Conservation (phyloP, 805 yeast species). For the Schizosaccharomyces osmophilus region DNA sequence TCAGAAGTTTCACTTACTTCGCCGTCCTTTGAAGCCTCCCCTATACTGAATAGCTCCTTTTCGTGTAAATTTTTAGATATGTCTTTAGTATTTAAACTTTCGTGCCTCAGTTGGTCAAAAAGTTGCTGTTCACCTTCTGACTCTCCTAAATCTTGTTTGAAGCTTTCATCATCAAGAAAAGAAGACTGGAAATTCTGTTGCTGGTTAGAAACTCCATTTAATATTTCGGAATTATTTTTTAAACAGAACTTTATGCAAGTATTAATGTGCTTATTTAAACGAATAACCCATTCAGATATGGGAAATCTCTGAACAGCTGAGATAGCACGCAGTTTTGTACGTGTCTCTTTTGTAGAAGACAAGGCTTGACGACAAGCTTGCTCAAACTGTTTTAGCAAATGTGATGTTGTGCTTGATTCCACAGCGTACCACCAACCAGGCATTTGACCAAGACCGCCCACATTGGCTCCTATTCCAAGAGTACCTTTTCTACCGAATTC, state of each 20-base stretch:
- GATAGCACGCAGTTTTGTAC: not conserved
- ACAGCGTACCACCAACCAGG: conserved; percentile 3
- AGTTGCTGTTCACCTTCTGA: no score
- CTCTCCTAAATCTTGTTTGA: no score
- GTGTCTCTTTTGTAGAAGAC: not conserved
- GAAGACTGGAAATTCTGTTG: no score
- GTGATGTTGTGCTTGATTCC: not conserved
- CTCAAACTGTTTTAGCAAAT: conserved; percentile 1
- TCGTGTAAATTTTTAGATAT: no score
- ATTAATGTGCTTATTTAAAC: not conserved
- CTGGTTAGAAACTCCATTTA: no score
- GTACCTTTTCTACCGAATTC: conserved; percentile 3
- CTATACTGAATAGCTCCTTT: no score
- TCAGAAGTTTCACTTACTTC: no score
- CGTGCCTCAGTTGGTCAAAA: no score
- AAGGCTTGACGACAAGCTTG: conserved; percentile 1
- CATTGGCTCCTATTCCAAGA: conserved; percentile 1
- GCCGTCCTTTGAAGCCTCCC: no score
- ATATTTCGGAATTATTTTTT: not conserved
- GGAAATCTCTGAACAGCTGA: conserved; percentile 1
- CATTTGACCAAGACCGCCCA: conserved; percentile 4
- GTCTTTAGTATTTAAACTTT: no score
- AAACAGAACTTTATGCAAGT: not conserved
- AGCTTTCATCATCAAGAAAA: no score
- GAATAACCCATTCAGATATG: not conserved